Conservation (phyloP, 306 rosid species). For the Citrullus amarus region DNA sequence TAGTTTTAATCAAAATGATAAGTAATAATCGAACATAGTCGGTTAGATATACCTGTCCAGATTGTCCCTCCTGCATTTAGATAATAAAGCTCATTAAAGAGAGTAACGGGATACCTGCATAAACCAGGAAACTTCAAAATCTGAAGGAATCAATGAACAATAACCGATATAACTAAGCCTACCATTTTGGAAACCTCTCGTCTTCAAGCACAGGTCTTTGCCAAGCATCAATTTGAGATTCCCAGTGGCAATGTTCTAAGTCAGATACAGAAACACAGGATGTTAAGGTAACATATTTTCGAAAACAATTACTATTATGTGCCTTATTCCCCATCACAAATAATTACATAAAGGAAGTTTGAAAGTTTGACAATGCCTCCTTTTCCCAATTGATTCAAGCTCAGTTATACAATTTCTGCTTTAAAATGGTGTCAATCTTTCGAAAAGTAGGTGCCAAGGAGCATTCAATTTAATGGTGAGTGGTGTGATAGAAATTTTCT, state of each 20-base stretch:
- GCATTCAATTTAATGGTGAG: background rate
- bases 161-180: slow-evolving; percentile 23
- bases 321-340: background rate
- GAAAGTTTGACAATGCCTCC: background rate
- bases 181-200: slow-evolving; percentile 92
- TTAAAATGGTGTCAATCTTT: background rate
- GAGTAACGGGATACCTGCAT: slow-evolving; percentile 82
- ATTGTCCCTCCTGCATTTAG: slow-evolving; percentile 82
- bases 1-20: background rate
- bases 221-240: slow-evolving; percentile 84
- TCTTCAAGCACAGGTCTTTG: slow-evolving; percentile 89
- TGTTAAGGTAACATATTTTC: background rate
- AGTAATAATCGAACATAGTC: background rate
- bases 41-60: slow-evolving; percentile 71
- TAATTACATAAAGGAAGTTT: background rate
- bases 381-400: background rate
- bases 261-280: background rate
- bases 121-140: slow-evolving; percentile 14
- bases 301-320: background rate
- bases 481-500: background rate
- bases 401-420: background rate
- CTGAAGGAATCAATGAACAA: background rate
- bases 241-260: slow-evolving; percentile 67
- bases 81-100: slow-evolving; percentile 83
- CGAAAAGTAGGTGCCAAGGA: background rate